Conservation (phyloP, 345 rosid species). For the Capsella bursapastoris region DNA sequence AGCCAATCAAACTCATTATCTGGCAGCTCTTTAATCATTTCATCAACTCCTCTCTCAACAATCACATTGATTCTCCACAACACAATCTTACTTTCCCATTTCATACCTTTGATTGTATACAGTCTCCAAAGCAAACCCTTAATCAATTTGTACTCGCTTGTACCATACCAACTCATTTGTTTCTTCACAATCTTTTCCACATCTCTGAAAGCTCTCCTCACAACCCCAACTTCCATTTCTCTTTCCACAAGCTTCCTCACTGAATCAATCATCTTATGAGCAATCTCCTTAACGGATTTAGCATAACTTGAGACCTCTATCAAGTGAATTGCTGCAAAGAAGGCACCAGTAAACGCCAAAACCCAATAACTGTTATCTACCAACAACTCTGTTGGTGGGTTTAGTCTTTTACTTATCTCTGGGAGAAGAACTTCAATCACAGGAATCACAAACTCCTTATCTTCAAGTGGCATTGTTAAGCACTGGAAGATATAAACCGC, state of each 20-base stretch:
- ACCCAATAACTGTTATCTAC: neutral
- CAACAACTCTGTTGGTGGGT: neutral
- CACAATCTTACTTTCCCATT: slow-evolving; percentile 11
- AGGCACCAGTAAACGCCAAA: slow-evolving; percentile 20
- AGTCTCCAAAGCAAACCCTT: slow-evolving; percentile 9
- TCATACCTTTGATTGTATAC: slow-evolving; percentile 1
- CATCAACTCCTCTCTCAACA: neutral
- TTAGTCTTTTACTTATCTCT: neutral
- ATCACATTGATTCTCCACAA: slow-evolving; percentile 16
- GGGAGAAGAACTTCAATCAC: neutral
- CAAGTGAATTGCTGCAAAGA: neutral
- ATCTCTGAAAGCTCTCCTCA: slow-evolving; percentile 18
- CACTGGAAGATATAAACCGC: slow-evolving; percentile 19
- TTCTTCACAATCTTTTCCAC: slow-evolving; percentile 1
- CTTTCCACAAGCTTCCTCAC: slow-evolving; percentile 22
- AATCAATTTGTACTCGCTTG: neutral
- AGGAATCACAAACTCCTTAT: neutral
- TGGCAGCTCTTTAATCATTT: neutral
- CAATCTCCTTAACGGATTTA: neutral
- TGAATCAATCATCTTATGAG: neutral
- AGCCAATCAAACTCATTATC: neutral
- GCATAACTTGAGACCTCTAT: neutral
- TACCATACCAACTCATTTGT: neutral
- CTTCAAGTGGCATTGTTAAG: neutral
- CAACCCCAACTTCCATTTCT: slow-evolving; percentile 18